Percentiles rank a stretch among this genome's conserved stretches.
These are phyloP conservation scores for Baudoinia panamericana DNA, from an alignment of 495 filamentous ascomycete species.

Conservation along the genomic window DNA sequence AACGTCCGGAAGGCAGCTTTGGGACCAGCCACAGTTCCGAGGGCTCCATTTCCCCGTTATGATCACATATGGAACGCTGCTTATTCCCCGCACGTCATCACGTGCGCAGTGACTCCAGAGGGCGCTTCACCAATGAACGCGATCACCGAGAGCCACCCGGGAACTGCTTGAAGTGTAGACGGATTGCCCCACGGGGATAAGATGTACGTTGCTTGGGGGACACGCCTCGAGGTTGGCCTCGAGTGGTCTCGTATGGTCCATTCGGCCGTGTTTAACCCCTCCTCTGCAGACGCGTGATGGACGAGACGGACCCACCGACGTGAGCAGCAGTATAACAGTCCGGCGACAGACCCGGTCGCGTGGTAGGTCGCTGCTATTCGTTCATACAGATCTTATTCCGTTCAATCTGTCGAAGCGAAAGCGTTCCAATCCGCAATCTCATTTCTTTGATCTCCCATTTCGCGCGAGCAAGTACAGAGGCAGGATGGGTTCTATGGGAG, in stretches of 20 bases:
- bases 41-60: no score
- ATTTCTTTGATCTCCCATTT: not conserved
- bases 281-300: no score
- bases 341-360: no score
- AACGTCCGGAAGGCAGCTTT: no score
- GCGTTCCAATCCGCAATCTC: not conserved
- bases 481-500: constrained; percentile 9
- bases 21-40: no score
- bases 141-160: not conserved
- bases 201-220: not conserved
- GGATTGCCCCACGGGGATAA: constrained; percentile 2
- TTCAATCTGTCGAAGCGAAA: not conserved
- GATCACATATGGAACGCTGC: not conserved
- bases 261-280: constrained; percentile 4
- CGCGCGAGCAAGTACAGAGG: constrained; percentile 1
- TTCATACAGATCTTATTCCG: no score
- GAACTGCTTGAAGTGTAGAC: no score
- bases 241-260: constrained; percentile 2
- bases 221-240: not conserved
- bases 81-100: not conserved
- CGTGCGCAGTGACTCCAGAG: no score
- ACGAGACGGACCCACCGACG: no score
- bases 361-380: no score
- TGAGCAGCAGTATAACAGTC: no score
- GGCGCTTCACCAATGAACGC: not conserved